These are phyloP conservation scores for Tetraselmis chui DNA, from an alignment of 139 green algal species.

Conservation along the genomic window DNA sequence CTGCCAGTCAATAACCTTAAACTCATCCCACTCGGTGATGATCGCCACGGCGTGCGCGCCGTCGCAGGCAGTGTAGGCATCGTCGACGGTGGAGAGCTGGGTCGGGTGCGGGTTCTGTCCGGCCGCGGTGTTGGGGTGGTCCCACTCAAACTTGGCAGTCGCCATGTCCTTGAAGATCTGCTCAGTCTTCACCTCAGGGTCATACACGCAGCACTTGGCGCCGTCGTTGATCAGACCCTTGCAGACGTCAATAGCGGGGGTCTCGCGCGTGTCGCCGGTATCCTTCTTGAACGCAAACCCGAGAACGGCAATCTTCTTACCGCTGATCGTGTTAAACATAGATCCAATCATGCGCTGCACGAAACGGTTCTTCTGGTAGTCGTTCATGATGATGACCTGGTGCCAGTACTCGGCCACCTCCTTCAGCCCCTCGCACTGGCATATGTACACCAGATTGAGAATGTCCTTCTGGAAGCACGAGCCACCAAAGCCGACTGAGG, in stretches of 20 bases:
- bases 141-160: slow-evolving; percentile 25
- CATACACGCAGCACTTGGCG: slow-evolving; percentile 34
- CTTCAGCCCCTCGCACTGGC: slow-evolving; percentile 28
- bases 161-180: slow-evolving; percentile 22
- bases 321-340: slow-evolving; percentile 57
- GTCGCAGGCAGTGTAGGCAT: not conserved
- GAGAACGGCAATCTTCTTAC: slow-evolving; percentile 50
- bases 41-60: not conserved
- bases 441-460: slow-evolving; percentile 53
- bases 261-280: slow-evolving; percentile 48
- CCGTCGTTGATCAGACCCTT: slow-evolving; percentile 39
- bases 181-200: slow-evolving; percentile 37
- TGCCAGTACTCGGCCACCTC: slow-evolving; percentile 55
- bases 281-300: slow-evolving; percentile 61
- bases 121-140: slow-evolving; percentile 15
- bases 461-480: slow-evolving; percentile 69
- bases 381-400: slow-evolving; percentile 42
- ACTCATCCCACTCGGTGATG: slow-evolving; percentile 49
- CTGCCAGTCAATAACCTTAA: slow-evolving; percentile 34
- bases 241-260: slow-evolving; percentile 52
- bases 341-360: slow-evolving; percentile 34
- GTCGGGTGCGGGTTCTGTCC: not conserved
- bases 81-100: not conserved
- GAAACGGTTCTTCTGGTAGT: slow-evolving; percentile 56
- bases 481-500: slow-evolving; percentile 49